A percentile compares a stretch with the other conserved stretches of the same genome.
phyloP scores from a whole-genome alignment of 306 rosid species.

The Phaseolus lunatus region DNA sequence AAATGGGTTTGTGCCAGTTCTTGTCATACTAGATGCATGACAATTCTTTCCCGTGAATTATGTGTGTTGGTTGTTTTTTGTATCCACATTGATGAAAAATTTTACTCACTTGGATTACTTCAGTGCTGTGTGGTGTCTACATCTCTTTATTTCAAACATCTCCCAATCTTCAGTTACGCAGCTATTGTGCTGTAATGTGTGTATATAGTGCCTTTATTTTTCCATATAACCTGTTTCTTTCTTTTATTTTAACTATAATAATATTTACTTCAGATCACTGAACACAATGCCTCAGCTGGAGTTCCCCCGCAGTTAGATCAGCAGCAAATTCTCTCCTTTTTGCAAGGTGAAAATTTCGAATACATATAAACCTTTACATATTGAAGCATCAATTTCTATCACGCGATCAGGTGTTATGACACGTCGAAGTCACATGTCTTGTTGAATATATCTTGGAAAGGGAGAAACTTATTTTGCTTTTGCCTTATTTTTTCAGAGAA shows the following conservation, averaged over 20 bases:
- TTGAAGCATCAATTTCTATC: constrained; percentile 41
- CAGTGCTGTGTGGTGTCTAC: constrained; percentile 7
- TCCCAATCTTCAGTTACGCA: constrained; percentile 5
- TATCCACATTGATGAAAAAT: constrained; percentile 21
- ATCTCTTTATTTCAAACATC: constrained; percentile 11
- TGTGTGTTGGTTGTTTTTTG: constrained; percentile 10
- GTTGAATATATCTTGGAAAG: constrained; percentile 36
- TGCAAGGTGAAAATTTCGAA: constrained; percentile 67
- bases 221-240: constrained; percentile 22
- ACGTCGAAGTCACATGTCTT: constrained; percentile 21
- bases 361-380: constrained; percentile 29
- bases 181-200: constrained; percentile 27
- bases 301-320: constrained; percentile 59
- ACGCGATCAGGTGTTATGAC: constrained; percentile 5
- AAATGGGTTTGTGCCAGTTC: constrained; percentile 75
- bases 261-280: constrained; percentile 63
- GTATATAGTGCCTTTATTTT: constrained; percentile 31
- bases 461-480: constrained; percentile 40
- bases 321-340: constrained; percentile 60
- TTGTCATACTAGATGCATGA: constrained; percentile 26
- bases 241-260: constrained; percentile 40
- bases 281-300: constrained; percentile 55
- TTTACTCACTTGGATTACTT: constrained; percentile 17
- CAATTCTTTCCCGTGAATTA: constrained; percentile 21
- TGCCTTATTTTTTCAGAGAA: constrained; percentile 62